Percentiles rank a stretch among this genome's conserved stretches.
Conservation (phyloP, 2,329 filamentous ascomycete genomes). For the Neophaeococcomyces aloes region DNA sequence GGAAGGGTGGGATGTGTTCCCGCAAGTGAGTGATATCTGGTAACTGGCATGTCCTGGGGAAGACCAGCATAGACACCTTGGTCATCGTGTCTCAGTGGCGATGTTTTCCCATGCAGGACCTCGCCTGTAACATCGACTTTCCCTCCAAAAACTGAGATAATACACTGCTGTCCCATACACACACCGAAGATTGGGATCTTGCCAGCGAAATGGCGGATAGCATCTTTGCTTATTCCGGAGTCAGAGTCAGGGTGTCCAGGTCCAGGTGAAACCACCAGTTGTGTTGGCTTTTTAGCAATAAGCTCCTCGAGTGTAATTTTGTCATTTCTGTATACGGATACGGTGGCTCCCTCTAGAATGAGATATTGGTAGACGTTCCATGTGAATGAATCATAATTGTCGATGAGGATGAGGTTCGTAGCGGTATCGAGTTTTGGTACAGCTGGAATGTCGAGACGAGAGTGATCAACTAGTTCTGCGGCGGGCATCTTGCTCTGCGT, state of each 20-base stretch:
- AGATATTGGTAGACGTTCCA: conserved; percentile 99
- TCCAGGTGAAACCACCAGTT: conserved; percentile 88
- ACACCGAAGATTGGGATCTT: conserved; percentile 96
- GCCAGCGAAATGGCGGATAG: conserved; percentile 80
- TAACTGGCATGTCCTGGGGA: conserved; percentile 71
- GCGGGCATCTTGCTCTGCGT: conserved; percentile 30
- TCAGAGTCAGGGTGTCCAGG: conserved; percentile 87
- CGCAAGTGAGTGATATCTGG: conserved; percentile 90
- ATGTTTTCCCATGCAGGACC: conserved; percentile 95
- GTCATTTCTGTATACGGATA: conserved; percentile 86
- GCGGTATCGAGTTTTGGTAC: conserved; percentile 65
- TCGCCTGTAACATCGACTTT: conserved; percentile 87
- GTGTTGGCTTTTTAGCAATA: conserved; percentile 73
- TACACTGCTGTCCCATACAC: conserved; percentile 99
- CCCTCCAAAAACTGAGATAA: conserved; percentile 86
- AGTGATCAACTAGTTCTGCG: conserved; percentile 61
- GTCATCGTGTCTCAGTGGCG: conserved; percentile 72
- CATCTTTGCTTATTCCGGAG: conserved; percentile 85
- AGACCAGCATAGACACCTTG: conserved; percentile 88
- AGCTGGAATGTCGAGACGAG: conserved; percentile 70
- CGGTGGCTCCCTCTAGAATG: conserved; percentile 83
- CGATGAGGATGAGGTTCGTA: conserved; percentile 85
- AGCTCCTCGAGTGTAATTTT: conserved; percentile 78
- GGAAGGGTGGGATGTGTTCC: conserved; percentile 83
- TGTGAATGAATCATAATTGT: conserved; percentile 99